Conservation (phyloP, 2,329 filamentous ascomycete genomes). For the Rachicladosporium sp. region DNA sequence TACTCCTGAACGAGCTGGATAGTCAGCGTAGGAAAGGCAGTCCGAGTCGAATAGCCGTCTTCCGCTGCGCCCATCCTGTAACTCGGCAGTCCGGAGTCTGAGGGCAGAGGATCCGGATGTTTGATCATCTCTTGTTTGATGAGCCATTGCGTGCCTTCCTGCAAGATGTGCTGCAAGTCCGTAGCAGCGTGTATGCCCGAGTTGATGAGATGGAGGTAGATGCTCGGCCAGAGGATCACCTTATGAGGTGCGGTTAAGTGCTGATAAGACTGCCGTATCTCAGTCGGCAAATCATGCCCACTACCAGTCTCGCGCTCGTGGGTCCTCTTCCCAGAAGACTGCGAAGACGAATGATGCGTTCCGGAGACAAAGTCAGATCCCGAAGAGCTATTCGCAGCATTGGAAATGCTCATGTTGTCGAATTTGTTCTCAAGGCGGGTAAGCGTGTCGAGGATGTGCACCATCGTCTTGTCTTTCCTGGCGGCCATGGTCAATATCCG, state of each 20-base stretch:
- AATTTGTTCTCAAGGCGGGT: constrained; percentile 45
- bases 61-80: constrained; percentile 7
- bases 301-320: not conserved
- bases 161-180: constrained; percentile 24
- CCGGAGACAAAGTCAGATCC: not conserved
- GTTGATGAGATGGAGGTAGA: constrained; percentile 26
- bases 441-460: constrained; percentile 47
- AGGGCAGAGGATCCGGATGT: constrained; percentile 18
- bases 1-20: constrained; percentile 40
- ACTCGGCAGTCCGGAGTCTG: constrained; percentile 17
- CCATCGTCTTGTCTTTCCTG: constrained; percentile 51
- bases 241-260: constrained; percentile 36
- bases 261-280: constrained; percentile 7
- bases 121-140: constrained; percentile 16
- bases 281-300: not conserved
- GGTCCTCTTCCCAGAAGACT: not conserved
- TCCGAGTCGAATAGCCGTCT: constrained; percentile 10
- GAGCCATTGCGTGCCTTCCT: constrained; percentile 29
- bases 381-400: not conserved
- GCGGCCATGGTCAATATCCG: not conserved
- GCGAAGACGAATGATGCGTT: constrained; percentile 1
- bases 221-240: constrained; percentile 36
- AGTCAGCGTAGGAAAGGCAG: constrained; percentile 27
- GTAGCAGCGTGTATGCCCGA: constrained; percentile 21
- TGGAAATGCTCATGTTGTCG: constrained; percentile 27